Conservation (phyloP, 208 protist genomes). For the Pavlovales sp. region DNA sequence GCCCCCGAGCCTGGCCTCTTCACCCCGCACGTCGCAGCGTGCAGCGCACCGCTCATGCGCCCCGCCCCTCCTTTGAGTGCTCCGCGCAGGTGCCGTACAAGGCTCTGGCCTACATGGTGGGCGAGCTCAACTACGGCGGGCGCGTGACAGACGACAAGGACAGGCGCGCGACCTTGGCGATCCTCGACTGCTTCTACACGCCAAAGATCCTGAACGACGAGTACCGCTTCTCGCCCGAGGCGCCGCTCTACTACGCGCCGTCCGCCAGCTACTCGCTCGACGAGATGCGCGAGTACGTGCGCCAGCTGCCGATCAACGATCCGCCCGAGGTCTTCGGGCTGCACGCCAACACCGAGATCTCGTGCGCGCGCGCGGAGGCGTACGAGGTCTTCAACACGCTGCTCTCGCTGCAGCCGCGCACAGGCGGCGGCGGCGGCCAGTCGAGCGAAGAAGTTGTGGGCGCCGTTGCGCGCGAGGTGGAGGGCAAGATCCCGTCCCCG, state of each 20-base stretch:
- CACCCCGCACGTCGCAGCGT: no score
- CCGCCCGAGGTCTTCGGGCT: slow-evolving; percentile 86
- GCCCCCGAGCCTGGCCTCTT: no score
- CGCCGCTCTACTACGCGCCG: background rate
- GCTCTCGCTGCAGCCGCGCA: slow-evolving; percentile 14
- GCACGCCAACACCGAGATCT: slow-evolving; percentile 88
- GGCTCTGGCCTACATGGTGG: slow-evolving; percentile 61
- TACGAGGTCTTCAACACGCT: slow-evolving; percentile 68
- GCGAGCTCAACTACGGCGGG: slow-evolving; percentile 72
- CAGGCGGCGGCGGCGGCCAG: slow-evolving; percentile 4
- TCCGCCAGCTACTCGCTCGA: background rate
- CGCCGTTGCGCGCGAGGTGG: slow-evolving; percentile 38
- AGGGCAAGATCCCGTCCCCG: slow-evolving; percentile 40
- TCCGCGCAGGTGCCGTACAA: slow-evolving; percentile 26
- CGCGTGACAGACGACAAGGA: slow-evolving; percentile 67
- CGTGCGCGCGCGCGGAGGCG: slow-evolving; percentile 79
- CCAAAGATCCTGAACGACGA: background rate
- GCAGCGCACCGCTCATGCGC: no score
- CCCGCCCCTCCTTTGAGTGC: background rate
- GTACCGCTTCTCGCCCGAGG: background rate
- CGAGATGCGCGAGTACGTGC: slow-evolving; percentile 57
- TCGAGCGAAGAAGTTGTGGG: slow-evolving; percentile 33
- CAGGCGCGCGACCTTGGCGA: slow-evolving; percentile 75
- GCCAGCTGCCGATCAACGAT: slow-evolving; percentile 80
- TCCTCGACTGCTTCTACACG: slow-evolving; percentile 73